Conservation (phyloP, 225 moss, liverwort and hornwort genomes). For the Pleurozium schreberi region DNA sequence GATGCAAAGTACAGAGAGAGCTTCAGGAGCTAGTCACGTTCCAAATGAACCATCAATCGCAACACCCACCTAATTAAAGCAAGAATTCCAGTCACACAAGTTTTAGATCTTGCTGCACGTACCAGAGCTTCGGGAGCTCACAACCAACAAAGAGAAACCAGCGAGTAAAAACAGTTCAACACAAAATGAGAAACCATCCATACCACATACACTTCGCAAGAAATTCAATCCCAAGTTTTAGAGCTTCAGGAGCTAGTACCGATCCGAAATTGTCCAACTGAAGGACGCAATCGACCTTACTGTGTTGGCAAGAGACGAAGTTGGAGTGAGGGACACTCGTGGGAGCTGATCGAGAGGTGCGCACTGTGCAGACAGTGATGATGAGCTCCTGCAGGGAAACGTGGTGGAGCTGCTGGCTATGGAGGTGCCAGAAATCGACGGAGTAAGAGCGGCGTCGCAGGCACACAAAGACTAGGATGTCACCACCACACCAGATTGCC, state of each 20-base stretch:
- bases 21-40: background rate
- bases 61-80: background rate
- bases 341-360: background rate
- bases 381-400: conserved; percentile 1
- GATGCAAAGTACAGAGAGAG: background rate
- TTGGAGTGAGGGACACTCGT: background rate
- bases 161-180: too few species aligned
- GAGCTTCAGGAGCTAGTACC: background rate
- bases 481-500: too few species aligned
- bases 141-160: background rate
- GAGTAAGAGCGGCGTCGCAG: background rate
- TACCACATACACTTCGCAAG: background rate
- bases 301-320: background rate
- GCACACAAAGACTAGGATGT: background rate
- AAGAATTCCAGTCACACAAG: background rate
- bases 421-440: background rate
- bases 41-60: background rate
- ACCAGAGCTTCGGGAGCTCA: background rate
- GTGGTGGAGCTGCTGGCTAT: conserved; percentile 8
- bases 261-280: background rate
- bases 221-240: background rate
- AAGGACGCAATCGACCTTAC: background rate
- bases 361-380: too few species aligned
- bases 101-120: background rate
- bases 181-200: background rate